phyloP scores from a whole-genome alignment of 2,329 filamentous ascomycete species.

The Cordyceps javanica region DNA sequence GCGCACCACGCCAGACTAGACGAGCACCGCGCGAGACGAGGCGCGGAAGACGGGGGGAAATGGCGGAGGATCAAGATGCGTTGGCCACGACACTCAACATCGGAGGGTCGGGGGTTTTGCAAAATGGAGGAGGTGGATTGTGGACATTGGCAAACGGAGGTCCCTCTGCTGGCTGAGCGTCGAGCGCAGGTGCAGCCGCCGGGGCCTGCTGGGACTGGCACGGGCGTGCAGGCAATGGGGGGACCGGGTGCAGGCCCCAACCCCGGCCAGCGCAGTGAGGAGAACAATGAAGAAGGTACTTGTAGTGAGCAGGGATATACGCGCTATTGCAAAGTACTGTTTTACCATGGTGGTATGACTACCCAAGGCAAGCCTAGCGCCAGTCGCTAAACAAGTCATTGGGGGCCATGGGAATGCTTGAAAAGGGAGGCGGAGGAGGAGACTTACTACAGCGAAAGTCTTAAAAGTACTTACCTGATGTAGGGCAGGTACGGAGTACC shows the following conservation, averaged over 20 bases:
- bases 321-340: not conserved
- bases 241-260: not conserved
- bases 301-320: not conserved
- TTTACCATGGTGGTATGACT: not conserved
- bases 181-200: not conserved
- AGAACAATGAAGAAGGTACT: not conserved
- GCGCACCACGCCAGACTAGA: not conserved
- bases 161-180: not conserved
- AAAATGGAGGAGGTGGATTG: constrained; percentile 9
- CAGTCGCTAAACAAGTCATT: not conserved
- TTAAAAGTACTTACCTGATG: too few relatives aligned
- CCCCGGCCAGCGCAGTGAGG: not conserved
- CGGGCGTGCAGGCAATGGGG: not conserved
- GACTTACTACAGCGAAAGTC: too few relatives aligned
- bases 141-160: constrained; percentile 4
- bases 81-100: not conserved
- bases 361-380: not conserved
- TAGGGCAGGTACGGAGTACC: too few relatives aligned
- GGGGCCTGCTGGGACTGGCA: not conserved
- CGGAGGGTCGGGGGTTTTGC: constrained; percentile 7
- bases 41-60: not conserved
- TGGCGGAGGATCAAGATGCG: not conserved
- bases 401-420: too few relatives aligned
- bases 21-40: not conserved
- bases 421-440: too few relatives aligned